phyloP scores from a whole-genome alignment of 2,329 filamentous ascomycete species.

The Penicillium nordicum region DNA sequence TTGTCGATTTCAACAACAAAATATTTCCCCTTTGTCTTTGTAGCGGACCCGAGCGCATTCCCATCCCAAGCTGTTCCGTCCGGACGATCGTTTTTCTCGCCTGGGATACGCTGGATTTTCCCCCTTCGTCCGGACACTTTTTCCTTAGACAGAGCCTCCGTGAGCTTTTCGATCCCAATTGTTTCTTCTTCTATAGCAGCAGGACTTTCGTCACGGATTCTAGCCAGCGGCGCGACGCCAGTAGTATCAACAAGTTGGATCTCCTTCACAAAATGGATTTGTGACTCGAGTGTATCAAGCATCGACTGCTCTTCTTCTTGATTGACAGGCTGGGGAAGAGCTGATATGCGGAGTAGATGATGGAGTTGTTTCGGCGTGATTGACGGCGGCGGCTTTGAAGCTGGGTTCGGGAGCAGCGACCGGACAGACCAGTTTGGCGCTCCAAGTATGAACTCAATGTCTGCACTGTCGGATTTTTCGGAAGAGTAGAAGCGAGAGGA shows the following conservation, averaged over 20 bases:
- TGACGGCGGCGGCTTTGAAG: conserved; percentile 27
- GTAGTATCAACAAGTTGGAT: conserved; percentile 76
- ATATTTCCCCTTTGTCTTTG: conserved; percentile 65
- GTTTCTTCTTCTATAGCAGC: conserved; percentile 39
- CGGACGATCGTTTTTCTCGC: conserved; percentile 29
- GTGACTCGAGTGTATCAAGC: conserved; percentile 70
- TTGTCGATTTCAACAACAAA: conserved; percentile 65
- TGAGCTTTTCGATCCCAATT: conserved; percentile 38
- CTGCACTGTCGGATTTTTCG: conserved; percentile 15
- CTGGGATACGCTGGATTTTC: conserved; percentile 46
- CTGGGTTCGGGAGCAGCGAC: conserved; percentile 61
- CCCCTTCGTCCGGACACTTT: conserved; percentile 40
- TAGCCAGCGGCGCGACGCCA: conserved; percentile 68
- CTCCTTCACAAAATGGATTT: conserved; percentile 86
- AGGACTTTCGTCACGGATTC: conserved; percentile 69
- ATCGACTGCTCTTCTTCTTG: conserved; percentile 64
- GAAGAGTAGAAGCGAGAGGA: conserved; percentile 25
- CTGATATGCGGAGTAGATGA: conserved; percentile 85
- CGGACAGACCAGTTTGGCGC: conserved; percentile 80
- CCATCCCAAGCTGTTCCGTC: conserved; percentile 60
- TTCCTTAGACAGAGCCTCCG: conserved; percentile 40
- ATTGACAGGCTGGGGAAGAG: conserved; percentile 69
- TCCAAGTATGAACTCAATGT: conserved; percentile 54
- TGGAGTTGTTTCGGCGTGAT: conserved; percentile 67
- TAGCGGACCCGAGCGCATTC: conserved; percentile 66